Percentiles rank a stretch among this genome's conserved stretches.
phyloP scores from a whole-genome alignment of 441 rosid species.

The Cnidoscolus chayamansa region DNA sequence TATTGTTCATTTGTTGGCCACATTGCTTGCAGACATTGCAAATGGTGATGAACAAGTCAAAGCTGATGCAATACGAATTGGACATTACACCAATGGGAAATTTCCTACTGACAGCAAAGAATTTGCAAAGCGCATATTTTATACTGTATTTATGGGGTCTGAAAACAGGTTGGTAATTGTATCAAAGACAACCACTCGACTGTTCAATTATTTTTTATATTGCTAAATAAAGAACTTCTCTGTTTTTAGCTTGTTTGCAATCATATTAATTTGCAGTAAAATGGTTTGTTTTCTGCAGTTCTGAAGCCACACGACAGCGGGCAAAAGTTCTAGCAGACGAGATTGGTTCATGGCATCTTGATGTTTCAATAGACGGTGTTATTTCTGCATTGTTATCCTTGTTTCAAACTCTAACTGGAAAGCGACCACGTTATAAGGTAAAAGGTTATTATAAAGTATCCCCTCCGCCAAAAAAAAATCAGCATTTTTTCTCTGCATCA shows the following conservation, averaged over 20 bases:
- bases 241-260: slow-evolving; percentile 15
- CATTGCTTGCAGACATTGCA: slow-evolving; percentile 56
- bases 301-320: slow-evolving; percentile 63
- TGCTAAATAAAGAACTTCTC: not conserved
- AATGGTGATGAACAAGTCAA: slow-evolving; percentile 91
- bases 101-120: slow-evolving; percentile 92
- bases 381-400: slow-evolving; percentile 73
- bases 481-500: not conserved
- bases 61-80: slow-evolving; percentile 86
- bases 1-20: slow-evolving; percentile 12
- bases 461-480: not conserved
- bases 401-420: slow-evolving; percentile 87
- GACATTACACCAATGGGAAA: slow-evolving; percentile 61
- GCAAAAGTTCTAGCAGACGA: slow-evolving; percentile 88
- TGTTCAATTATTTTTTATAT: not conserved
- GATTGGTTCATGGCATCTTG: slow-evolving; percentile 96
- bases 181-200: not conserved
- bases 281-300: slow-evolving; percentile 42
- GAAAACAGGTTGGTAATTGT: slow-evolving; percentile 73
- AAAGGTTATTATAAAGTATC: slow-evolving; percentile 4
- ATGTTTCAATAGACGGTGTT: slow-evolving; percentile 76
- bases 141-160: slow-evolving; percentile 92
- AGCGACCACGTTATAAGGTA: slow-evolving; percentile 84
- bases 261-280: not conserved
- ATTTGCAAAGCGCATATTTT: slow-evolving; percentile 86